These are phyloP conservation scores for Bipolaris oryzae DNA, from an alignment of 2,329 filamentous ascomycete genomes.

Conservation along the genomic window DNA sequence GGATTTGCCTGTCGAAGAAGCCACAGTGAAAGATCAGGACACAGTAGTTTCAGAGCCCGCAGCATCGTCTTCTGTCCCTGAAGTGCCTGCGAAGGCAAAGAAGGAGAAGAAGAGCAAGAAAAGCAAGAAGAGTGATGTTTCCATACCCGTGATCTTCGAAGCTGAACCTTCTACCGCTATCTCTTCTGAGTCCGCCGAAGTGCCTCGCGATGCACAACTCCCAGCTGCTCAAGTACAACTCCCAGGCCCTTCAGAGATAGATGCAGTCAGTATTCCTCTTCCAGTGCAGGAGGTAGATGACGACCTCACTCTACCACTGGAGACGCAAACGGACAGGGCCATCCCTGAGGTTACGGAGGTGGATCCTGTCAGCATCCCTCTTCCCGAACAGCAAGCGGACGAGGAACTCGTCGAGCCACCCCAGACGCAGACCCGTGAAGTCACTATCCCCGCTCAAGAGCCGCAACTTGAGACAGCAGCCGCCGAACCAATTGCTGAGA, in stretches of 20 bases:
- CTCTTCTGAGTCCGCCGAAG: neutral
- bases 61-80: neutral
- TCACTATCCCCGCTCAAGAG: neutral
- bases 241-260: neutral
- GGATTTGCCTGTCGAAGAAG: neutral
- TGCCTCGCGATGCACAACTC: neutral
- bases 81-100: constrained; percentile 26
- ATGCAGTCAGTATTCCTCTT: constrained; percentile 6
- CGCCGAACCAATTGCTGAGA: neutral
- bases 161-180: constrained; percentile 1
- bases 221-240: neutral
- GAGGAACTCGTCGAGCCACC: constrained; percentile 4
- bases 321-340: neutral
- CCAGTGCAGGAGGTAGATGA: neutral
- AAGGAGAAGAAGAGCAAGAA: constrained; percentile 31
- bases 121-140: constrained; percentile 21
- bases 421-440: neutral
- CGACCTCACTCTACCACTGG: neutral
- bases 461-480: neutral
- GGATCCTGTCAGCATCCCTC: neutral
- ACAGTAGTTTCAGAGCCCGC: neutral
- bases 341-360: neutral
- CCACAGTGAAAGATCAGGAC: neutral
- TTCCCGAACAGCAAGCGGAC: neutral
- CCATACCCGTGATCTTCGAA: constrained; percentile 13